A percentile compares a stretch with the other conserved stretches of the same genome.
These are phyloP conservation scores for Lonicera japonica DNA, from an alignment of 129 eudicot species.

Conservation along the genomic window DNA sequence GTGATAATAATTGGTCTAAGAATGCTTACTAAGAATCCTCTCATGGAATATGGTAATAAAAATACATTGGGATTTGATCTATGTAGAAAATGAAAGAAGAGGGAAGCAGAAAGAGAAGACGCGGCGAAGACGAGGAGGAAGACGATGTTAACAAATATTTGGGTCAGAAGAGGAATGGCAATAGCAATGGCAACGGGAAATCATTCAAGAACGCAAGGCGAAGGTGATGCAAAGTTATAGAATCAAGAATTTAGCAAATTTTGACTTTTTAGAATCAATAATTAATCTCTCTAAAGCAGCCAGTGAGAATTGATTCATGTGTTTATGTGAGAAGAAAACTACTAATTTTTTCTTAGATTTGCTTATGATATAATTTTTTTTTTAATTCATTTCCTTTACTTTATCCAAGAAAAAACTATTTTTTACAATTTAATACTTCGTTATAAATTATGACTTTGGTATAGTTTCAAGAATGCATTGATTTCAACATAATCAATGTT, in stretches of 20 bases:
- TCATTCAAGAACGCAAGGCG: slow-evolving; percentile 36
- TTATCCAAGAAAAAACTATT: too few relatives aligned
- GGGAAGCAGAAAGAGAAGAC: slow-evolving; percentile 46
- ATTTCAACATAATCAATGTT: too few relatives aligned
- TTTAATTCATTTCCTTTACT: too few relatives aligned
- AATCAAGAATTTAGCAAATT: not conserved
- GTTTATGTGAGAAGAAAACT: too few relatives aligned
- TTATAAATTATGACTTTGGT: too few relatives aligned
- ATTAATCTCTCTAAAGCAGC: too few relatives aligned
- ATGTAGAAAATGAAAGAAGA: slow-evolving; percentile 65
- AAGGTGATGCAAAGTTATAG: slow-evolving; percentile 10
- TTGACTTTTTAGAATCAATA: not conserved
- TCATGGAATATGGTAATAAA: not conserved
- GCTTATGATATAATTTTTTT: too few relatives aligned
- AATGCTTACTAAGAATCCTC: not conserved
- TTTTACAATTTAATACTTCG: too few relatives aligned
- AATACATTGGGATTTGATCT: not conserved
- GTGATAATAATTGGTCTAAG: not conserved
- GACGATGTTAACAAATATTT: slow-evolving; percentile 41
- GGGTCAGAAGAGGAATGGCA: slow-evolving; percentile 31
- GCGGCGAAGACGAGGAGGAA: slow-evolving; percentile 39
- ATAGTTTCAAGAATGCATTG: too few relatives aligned
- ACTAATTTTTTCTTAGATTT: too few relatives aligned
- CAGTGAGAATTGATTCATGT: too few relatives aligned
- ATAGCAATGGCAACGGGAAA: slow-evolving; percentile 34